A percentile compares a stretch with the other conserved stretches of the same genome.
phyloP scores from a whole-genome alignment of 768 basidiomycete genomes.

The Lactifluus echinatus region DNA sequence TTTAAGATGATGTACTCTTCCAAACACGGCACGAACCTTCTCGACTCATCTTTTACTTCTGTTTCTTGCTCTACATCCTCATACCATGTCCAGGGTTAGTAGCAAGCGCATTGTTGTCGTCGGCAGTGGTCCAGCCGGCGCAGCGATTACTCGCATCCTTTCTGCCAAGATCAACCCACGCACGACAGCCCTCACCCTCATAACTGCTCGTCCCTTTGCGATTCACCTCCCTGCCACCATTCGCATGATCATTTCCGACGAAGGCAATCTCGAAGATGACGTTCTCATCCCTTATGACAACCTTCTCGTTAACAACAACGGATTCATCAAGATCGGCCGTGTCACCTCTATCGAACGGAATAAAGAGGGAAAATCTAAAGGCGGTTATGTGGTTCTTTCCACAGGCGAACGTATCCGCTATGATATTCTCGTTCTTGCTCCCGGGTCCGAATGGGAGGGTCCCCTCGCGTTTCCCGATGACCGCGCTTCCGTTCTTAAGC shows the following conservation, averaged over 20 bases:
- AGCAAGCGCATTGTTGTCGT: conserved; percentile 38
- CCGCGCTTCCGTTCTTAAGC: conserved; percentile 19
- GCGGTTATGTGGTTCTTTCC: conserved; percentile 8
- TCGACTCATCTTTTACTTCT: background rate
- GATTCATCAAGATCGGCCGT: conserved; percentile 15
- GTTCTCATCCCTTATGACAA: conserved; percentile 15
- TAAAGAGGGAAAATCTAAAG: background rate
- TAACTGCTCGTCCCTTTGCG: conserved; percentile 44
- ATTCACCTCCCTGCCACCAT: conserved; percentile 41
- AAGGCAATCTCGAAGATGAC: conserved; percentile 30
- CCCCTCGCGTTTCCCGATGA: conserved; percentile 34
- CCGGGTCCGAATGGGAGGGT: conserved; percentile 16
- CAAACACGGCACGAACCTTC: background rate
- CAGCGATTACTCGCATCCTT: conserved; percentile 37
- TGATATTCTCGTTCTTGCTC: conserved; percentile 17
- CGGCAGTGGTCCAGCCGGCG: conserved; percentile 51
- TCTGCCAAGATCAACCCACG: conserved; percentile 40
- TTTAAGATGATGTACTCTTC: too few species aligned
- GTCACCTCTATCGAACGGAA: conserved; percentile 9
- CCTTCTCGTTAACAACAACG: conserved; percentile 12
- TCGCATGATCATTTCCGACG: conserved; percentile 43
- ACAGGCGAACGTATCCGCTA: conserved; percentile 13
- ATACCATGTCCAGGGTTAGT: conserved; percentile 1
- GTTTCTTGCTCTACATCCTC: background rate
- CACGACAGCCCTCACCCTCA: conserved; percentile 44